These are phyloP conservation scores for Synchytrium microbalum DNA, from an alignment of 371 early-diverging fungal species.

Conservation along the genomic window DNA sequence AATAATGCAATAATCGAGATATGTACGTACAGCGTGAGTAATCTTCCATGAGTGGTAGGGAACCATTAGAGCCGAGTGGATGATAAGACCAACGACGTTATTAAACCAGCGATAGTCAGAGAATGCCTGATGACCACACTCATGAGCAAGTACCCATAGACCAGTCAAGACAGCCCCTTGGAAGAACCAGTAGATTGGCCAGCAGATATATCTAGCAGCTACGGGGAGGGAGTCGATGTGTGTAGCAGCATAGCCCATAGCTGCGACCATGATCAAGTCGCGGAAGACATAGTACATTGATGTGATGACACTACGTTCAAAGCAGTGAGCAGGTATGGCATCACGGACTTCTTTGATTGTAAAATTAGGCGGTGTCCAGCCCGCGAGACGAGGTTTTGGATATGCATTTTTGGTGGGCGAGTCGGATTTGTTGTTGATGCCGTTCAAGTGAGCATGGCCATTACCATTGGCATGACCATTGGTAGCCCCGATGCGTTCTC, in stretches of 20 bases:
- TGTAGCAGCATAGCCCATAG: slow-evolving; percentile 54
- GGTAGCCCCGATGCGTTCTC: no score
- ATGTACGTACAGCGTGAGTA: slow-evolving; percentile 19
- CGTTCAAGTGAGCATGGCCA: no score
- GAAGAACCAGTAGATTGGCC: slow-evolving; percentile 69
- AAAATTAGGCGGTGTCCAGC: not conserved
- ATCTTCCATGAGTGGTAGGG: slow-evolving; percentile 59
- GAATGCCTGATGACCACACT: slow-evolving; percentile 72
- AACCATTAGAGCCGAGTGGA: slow-evolving; percentile 76
- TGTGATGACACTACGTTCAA: slow-evolving; percentile 62
- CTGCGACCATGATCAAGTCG: slow-evolving; percentile 56
- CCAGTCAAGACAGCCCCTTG: slow-evolving; percentile 80
- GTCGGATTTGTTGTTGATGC: no score
- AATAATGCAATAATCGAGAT: not conserved
- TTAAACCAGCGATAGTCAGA: slow-evolving; percentile 66
- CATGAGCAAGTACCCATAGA: slow-evolving; percentile 84
- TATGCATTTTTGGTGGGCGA: no score
- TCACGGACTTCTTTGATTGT: slow-evolving; percentile 68
- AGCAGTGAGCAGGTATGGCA: slow-evolving; percentile 77
- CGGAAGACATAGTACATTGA: slow-evolving; percentile 62
- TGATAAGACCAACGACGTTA: slow-evolving; percentile 69
- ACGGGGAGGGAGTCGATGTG: slow-evolving; percentile 51
- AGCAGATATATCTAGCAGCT: slow-evolving; percentile 33
- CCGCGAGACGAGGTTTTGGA: not conserved
- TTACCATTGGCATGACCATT: no score